Base-by-base conservation (phyloP, 1,284 basidiomycete species). In the Trichosporon sp. region DNA sequence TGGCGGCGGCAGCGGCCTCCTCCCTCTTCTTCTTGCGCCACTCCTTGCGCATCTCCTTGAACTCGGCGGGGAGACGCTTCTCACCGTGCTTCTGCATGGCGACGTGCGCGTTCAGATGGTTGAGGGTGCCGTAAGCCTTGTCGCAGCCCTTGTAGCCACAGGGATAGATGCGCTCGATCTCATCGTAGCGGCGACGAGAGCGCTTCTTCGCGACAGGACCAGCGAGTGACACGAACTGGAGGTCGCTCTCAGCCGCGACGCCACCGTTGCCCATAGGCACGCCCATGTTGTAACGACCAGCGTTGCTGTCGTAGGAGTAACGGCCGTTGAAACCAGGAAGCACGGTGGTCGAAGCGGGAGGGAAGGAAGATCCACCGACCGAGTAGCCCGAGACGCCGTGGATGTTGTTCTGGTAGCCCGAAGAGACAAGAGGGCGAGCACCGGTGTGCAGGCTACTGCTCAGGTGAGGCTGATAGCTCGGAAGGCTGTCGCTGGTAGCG, bases 21-120 rank as follows among this genome's bases (percentile, higher is more conserved):
- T 93, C 92, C 84, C 95, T 93, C 87, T 96, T 98, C 78, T 90
- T 89, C 85, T 93, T 93, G 68, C 94, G 90, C 94, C 95, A 97
- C 77, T 92, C 91, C 83, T 96, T 97, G 74, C 96, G 90, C 81
- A 97, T 90, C 79, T 98, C 96, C 83, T 97, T 98, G 87, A 98
- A 98, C 86, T 98, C 96, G 46, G 83, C 77, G 4, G 87, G 87
- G 32, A 86, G 80, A 16, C 87, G 78, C 77, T 87, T 88, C 46
- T 85, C 82, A 5, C 87, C 87, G 74, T 88, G 87, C 78, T 87
- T 87, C 77, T 88, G 87, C 85, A 87, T 87, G 19, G 83, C 84
- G 26, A 88, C 86, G 77, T 88, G 87, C 21, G 87, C 87, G 70
- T 88, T 88, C 73, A 88, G 78, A 76, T 88, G 87, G 76, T 88